Evolutionary conservation across 2,329 filamentous ascomycete genomes (phyloP), one percentile per base, ranked within the genome.

Genomic region (Nigrospora osmanthi): DNA sequence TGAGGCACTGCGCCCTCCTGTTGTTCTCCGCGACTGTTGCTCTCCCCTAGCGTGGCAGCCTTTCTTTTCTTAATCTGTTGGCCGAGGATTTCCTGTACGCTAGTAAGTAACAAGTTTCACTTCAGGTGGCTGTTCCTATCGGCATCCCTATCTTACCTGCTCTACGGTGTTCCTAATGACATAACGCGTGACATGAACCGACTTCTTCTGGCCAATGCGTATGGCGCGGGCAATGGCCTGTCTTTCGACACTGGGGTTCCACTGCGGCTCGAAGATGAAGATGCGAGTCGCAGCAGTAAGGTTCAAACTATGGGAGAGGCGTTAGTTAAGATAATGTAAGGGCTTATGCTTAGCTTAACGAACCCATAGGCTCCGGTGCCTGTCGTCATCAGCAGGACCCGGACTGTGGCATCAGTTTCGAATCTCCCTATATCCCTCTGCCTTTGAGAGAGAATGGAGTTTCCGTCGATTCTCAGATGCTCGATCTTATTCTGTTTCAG

Each of bases 311-410:
- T 39, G 5, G 16, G 16, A 38, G 4, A 4, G 19, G n/a, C 17
- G n/a, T 14, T 11, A 16, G 37, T 35, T 7, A 35, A 16, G 4
- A 35, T 35, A 28, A 28, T 7, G 23, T 28, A 10, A 28, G 10
- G 19, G 10, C 7, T 28, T 28, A 6, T 2, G 1, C 2, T 23
- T 13, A 19, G 12, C 16, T 11, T 10, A 13, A 19, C 42, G 38
- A 12, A 42, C 46, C 46, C 46, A 16, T 45, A 35, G 15, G 46
- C 46, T 1, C 46, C 46, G 3, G 46, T 47, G 12, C 43, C 46
- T 2, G 43, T 31, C 14, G 38, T 47, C 42, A 45, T 47, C 5
- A 45, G 43, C 7, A 47, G 31, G 6, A 45, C 38, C 3, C 38
- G 31, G 5, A 14, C 38, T 6, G 17, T 17, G 14, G 13, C 6